Base-by-base conservation (phyloP, 164 flowering plant species). In the Malania oleifera region DNA sequence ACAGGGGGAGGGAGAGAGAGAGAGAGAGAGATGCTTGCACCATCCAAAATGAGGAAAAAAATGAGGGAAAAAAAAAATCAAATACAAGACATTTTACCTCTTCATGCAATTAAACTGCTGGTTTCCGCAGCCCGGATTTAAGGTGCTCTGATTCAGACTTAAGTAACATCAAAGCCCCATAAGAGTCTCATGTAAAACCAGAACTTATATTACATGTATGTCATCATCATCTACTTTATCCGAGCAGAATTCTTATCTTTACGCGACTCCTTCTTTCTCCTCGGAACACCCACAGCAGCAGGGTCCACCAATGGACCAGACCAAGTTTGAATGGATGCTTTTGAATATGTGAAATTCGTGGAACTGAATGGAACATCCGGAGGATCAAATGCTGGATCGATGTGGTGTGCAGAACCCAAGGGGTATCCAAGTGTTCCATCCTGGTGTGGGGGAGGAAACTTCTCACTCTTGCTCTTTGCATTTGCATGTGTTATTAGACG, bases 381-480 rank as follows among this genome's bases (percentile, higher is more conserved):
- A 51, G 87, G 87, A 63, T 90, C 95, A 55, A 70, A 87, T 35
- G 57, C 56, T 0, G 91, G 85, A 56, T 83, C 96, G 26, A 83
- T 76, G 57, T 80, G 77, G 57, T 86, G 88, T 1, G 84, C 76
- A 24, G 88, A 70, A 48, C 81, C 86, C 71, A 85, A 51, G 19
- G 95, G 89, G 67, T 75, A 87, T 47, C 96, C 96, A 35, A 91
- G 83, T 7, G 87, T 70, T 70, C 96, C 98, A 67, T 91, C 98
- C 71, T 89, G 92, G 77, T 91, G 98, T 34, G 98, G 95, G 31
- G 98, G 98, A 48, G 98, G 98, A 58, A 91, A 91, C 74, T 91
- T 91, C 70, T 91, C 98, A 13, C 98, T 91, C 67, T 88, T 91
- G 79, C 98, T 89, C 77, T 89, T 91, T 19, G 98, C 96, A 76